phyloP scores from a whole-genome alignment of 495 filamentous ascomycete species.

The Podospora anserina region DNA sequence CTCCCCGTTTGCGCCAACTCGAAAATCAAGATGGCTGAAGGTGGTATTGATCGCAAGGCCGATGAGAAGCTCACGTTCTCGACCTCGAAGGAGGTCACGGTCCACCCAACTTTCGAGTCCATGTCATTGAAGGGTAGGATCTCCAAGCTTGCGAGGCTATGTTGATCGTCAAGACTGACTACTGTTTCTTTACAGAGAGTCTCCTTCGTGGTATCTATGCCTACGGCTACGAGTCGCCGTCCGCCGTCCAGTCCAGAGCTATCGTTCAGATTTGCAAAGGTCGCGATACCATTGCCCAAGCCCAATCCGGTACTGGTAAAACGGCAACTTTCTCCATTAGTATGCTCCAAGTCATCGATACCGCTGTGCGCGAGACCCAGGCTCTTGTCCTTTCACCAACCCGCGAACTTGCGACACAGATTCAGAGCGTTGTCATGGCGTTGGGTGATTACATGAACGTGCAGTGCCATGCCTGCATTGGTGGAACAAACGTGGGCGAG shows the following conservation, averaged over 20 bases:
- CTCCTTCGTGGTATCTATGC: constrained; percentile 97
- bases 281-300: constrained; percentile 96
- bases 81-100: constrained; percentile 95
- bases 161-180: not conserved
- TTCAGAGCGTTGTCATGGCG: constrained; percentile 97
- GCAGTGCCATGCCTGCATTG: constrained; percentile 98
- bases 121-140: constrained; percentile 64
- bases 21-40: constrained; percentile 72
- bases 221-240: constrained; percentile 96
- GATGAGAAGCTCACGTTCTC: constrained; percentile 98
- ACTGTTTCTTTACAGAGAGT: constrained; percentile 55
- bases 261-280: constrained; percentile 99
- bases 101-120: constrained; percentile 60
- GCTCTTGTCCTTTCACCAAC: constrained; percentile 94
- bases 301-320: constrained; percentile 99
- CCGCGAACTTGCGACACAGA: constrained; percentile 96
- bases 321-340: constrained; percentile 99
- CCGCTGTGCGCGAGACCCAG: constrained; percentile 89
- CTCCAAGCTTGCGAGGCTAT: constrained; percentile 1
- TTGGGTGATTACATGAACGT: constrained; percentile 99
- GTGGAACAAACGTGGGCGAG: constrained; percentile 95
- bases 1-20: not conserved
- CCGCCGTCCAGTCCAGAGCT: constrained; percentile 92
- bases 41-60: constrained; percentile 79
- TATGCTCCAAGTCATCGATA: constrained; percentile 96